Conservation (phyloP, 345 rosid genomes). For the Gossypium herbaceum region DNA sequence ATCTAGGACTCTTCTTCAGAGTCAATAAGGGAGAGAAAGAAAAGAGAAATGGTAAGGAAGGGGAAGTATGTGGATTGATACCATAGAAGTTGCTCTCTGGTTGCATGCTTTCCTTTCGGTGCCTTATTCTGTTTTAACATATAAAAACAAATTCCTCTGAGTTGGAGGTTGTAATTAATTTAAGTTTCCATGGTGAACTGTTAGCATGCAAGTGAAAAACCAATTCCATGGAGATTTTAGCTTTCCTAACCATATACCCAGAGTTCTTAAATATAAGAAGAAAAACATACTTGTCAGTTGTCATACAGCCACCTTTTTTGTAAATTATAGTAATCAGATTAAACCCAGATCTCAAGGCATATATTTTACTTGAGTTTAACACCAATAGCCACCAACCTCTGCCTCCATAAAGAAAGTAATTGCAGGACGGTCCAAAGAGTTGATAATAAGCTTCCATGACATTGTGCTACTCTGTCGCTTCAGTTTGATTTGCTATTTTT, state of each 20-base stretch:
- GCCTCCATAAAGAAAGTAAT: neutral
- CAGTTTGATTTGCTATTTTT: neutral
- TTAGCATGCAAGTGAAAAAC: neutral
- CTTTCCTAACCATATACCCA: neutral
- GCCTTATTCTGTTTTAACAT: neutral
- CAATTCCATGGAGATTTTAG: neutral
- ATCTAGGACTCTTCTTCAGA: conserved; percentile 1
- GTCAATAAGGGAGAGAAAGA: neutral
- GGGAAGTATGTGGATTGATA: neutral
- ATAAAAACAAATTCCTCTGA: neutral
- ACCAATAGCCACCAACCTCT: neutral
- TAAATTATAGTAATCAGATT: neutral
- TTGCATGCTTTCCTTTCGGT: neutral
- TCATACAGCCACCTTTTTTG: neutral
- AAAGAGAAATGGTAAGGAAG: neutral
- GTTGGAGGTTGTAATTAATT: neutral
- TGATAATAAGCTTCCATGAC: neutral
- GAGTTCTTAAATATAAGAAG: neutral
- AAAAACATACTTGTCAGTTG: neutral
- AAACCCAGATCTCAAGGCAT: neutral
- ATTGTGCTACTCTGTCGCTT: neutral
- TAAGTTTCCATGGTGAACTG: neutral
- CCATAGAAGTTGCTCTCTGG: neutral
- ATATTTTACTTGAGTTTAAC: neutral
- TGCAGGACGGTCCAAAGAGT: neutral